phyloP scores from a whole-genome alignment of 345 rosid species.

The Salix brachista region DNA sequence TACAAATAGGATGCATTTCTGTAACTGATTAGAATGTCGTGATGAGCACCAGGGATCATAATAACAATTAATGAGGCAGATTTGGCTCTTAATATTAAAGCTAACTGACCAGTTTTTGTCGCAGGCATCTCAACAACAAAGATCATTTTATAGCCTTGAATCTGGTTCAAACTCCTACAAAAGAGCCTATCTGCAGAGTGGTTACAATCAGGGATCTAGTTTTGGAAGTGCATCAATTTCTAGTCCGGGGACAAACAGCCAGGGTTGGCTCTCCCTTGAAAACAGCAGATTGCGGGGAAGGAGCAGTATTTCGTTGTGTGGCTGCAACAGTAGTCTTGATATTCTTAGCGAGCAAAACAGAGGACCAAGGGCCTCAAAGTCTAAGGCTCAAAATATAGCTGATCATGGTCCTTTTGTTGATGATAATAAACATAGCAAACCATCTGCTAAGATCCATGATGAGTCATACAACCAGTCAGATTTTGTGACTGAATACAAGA shows the following conservation, averaged over 20 bases:
- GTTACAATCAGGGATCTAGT: conserved; percentile 52
- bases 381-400: conserved; percentile 50
- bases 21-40: background rate
- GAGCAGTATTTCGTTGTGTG: conserved; percentile 45
- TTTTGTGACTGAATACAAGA: conserved; percentile 52
- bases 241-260: conserved; percentile 45
- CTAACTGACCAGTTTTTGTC: conserved; percentile 6
- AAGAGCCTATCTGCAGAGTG: conserved; percentile 50
- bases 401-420: conserved; percentile 49
- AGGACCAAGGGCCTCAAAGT: conserved; percentile 84
- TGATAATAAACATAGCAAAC: conserved; percentile 37
- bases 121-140: conserved; percentile 69
- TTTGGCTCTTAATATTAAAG: background rate
- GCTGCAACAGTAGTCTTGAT: conserved; percentile 62
- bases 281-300: conserved; percentile 58
- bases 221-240: conserved; percentile 53
- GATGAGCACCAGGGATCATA: background rate
- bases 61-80: background rate
- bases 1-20: background rate
- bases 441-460: conserved; percentile 35
- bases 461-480: conserved; percentile 51
- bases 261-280: conserved; percentile 62
- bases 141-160: conserved; percentile 56
- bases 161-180: conserved; percentile 59
- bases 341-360: conserved; percentile 79